Conservation (phyloP, 2,329 filamentous ascomycete species). For the Fragosphaeria purpurea region DNA sequence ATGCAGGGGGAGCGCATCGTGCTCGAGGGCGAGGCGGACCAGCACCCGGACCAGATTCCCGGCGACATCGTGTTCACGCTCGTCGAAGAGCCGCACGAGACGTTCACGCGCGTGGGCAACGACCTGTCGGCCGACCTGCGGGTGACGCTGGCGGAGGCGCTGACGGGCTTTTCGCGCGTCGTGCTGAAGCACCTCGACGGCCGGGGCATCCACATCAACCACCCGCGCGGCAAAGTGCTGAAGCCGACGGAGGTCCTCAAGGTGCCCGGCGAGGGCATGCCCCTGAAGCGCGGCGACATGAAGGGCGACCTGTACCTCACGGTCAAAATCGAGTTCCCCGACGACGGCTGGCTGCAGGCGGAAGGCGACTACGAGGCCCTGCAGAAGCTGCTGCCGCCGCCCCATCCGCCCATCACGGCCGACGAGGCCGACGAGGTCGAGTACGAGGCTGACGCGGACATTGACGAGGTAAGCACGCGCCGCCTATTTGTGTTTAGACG, state of each 20-base stretch:
- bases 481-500: not conserved
- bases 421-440: constrained; percentile 74
- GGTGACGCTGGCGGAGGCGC: constrained; percentile 71
- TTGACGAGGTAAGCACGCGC: constrained; percentile 54
- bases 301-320: constrained; percentile 82
- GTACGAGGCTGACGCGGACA: constrained; percentile 71
- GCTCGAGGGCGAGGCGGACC: constrained; percentile 87
- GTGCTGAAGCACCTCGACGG: constrained; percentile 91
- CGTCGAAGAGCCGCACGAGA: constrained; percentile 68
- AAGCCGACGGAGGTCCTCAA: constrained; percentile 78
- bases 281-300: constrained; percentile 70
- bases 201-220: constrained; percentile 71
- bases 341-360: constrained; percentile 70
- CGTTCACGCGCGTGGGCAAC: constrained; percentile 72
- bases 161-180: constrained; percentile 82
- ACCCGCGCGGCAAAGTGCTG: constrained; percentile 72
- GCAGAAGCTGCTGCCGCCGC: constrained; percentile 63
- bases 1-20: constrained; percentile 83
- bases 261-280: constrained; percentile 88
- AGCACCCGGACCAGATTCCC: constrained; percentile 76
- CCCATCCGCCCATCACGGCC: constrained; percentile 49
- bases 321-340: constrained; percentile 80
- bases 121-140: constrained; percentile 77
- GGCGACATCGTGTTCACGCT: constrained; percentile 91
- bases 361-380: constrained; percentile 62